Evolutionary conservation across 495 filamentous ascomycete genomes (phyloP).

Genomic region (Penicillium malachiteum): DNA sequence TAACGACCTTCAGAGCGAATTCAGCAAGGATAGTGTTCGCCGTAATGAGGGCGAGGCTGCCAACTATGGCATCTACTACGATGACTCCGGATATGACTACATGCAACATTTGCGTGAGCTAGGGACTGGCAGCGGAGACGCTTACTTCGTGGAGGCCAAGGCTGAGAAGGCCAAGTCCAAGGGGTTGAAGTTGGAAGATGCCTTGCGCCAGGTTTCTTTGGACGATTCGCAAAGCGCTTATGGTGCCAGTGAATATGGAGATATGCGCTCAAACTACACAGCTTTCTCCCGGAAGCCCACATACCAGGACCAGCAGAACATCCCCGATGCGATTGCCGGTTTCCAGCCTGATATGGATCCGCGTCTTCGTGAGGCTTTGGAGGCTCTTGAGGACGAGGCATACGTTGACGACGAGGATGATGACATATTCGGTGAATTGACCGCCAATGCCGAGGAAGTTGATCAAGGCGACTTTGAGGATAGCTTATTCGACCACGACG

Average conservation of each 20-base stretch:
- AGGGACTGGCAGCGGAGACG: conserved; percentile 57
- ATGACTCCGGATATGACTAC: conserved; percentile 94
- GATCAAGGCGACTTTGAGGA: conserved; percentile 67
- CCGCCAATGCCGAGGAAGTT: conserved; percentile 70
- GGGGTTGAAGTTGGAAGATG: conserved; percentile 77
- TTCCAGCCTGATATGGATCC: conserved; percentile 99
- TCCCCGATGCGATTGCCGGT: conserved; percentile 85
- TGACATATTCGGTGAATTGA: conserved; percentile 76
- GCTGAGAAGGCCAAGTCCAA: conserved; percentile 60
- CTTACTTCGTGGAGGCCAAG: conserved; percentile 75
- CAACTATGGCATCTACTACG: conserved; percentile 84
- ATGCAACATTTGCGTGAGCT: conserved; percentile 98
- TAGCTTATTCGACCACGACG: conserved; percentile 56
- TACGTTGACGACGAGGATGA: conserved; percentile 87
- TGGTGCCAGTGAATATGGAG: conserved; percentile 30
- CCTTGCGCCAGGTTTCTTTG: conserved; percentile 64
- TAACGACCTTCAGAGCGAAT: conserved; percentile 72
- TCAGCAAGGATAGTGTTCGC: conserved; percentile 66
- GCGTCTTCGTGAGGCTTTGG: conserved; percentile 83
- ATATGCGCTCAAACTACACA: conserved; percentile 50
- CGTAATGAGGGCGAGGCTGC: conserved; percentile 95
- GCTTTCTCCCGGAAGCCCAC: conserved; percentile 69
- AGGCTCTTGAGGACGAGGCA: conserved; percentile 93
- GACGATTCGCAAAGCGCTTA: conserved; percentile 54
- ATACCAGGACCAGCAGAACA: conserved; percentile 91